Evolutionary conservation across 805 yeast species (phyloP).

Genomic region (Candida vaughaniae): DNA sequence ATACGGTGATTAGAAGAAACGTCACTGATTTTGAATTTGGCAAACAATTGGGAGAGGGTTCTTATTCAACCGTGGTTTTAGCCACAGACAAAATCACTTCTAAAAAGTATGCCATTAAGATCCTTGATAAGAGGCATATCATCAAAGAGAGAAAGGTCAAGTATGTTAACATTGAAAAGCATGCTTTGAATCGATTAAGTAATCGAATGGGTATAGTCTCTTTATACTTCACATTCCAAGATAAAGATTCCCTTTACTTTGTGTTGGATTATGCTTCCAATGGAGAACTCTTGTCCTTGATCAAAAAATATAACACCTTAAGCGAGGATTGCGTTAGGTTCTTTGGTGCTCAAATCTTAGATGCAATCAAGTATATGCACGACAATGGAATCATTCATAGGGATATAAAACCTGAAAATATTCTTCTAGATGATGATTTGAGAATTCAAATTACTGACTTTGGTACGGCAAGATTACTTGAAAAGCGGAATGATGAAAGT

Average conservation of each 20-base stretch:
- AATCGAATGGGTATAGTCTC: conserved; percentile 62
- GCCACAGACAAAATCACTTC: conserved; percentile 52
- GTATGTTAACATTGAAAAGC: conserved; percentile 80
- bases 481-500: conserved; percentile 43
- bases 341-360: conserved; percentile 71
- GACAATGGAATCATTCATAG: conserved; percentile 74
- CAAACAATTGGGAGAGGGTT: conserved; percentile 43
- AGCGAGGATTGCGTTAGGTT: conserved; percentile 68
- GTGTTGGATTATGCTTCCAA: conserved; percentile 77
- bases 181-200: conserved; percentile 69
- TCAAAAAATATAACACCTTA: conserved; percentile 68
- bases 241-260: conserved; percentile 67
- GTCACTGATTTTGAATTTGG: conserved; percentile 44
- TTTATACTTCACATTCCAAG: conserved; percentile 77
- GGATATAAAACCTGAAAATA: conserved; percentile 83
- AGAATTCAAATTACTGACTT: conserved; percentile 75
- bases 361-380: conserved; percentile 72
- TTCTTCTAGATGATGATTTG: conserved; percentile 58
- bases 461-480: conserved; percentile 77
- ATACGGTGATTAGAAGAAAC: conserved; percentile 30
- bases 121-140: conserved; percentile 72
- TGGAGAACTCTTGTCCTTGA: conserved; percentile 69
- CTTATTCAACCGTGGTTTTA: conserved; percentile 44
- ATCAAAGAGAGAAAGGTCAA: conserved; percentile 81
- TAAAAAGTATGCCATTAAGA: conserved; percentile 70